Evolutionary conservation across 176 grass and related monocot genomes (phyloP).

Genomic region (Thinopyrum elongatum): DNA sequence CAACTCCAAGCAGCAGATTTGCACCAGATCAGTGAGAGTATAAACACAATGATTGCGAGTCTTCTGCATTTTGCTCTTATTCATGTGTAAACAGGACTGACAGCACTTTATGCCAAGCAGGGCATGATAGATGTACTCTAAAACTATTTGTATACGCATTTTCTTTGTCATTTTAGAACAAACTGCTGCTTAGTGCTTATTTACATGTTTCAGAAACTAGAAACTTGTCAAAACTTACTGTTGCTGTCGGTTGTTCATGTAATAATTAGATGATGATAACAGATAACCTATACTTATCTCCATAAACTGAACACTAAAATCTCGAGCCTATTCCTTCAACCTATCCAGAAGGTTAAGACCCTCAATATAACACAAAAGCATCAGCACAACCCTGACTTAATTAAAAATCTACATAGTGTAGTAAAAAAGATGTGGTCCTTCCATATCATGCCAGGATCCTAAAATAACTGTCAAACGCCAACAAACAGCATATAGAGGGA

Average conservation of each 20-base stretch:
- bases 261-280: slow-evolving; percentile 10
- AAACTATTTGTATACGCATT: neutral
- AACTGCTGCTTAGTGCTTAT: neutral
- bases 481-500: no score
- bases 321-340: no score
- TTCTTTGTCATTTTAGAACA: neutral
- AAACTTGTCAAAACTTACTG: neutral
- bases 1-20: neutral
- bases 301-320: no score
- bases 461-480: no score
- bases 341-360: no score
- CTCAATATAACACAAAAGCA: no score
- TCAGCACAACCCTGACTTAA: no score
- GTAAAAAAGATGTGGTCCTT: no score
- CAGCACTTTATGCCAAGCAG: neutral
- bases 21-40: neutral
- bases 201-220: no score
- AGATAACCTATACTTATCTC: neutral
- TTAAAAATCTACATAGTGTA: no score
- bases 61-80: neutral
- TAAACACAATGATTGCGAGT: neutral
- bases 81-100: neutral
- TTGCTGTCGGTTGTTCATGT: neutral
- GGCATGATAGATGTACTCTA: neutral
- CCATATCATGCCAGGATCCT: no score